Evolutionary conservation across 129 eudicot genomes (phyloP).

Genomic region (Deinandra increscens): DNA sequence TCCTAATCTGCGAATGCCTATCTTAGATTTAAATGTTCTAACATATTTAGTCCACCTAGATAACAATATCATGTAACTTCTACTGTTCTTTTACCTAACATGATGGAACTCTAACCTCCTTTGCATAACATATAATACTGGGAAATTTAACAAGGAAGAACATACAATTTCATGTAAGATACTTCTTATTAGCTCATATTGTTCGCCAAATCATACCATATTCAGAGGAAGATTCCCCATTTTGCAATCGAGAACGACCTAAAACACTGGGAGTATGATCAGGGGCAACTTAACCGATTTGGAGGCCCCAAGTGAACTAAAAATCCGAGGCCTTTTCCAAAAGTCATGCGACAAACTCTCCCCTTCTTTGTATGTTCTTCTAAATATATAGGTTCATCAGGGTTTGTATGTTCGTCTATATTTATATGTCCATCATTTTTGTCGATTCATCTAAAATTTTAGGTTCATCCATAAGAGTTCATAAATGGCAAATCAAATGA

Average conservation of each 20-base stretch:
- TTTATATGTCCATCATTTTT: too few relatives aligned
- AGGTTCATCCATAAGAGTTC: too few relatives aligned
- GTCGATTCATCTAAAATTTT: too few relatives aligned
- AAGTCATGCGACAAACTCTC: too few relatives aligned
- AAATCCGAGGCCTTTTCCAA: too few relatives aligned
- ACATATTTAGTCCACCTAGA: neutral
- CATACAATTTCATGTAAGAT: slow-evolving; percentile 8
- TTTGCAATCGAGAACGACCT: slow-evolving; percentile 59
- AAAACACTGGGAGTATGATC: slow-evolving; percentile 62
- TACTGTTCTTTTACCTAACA: slow-evolving; percentile 24
- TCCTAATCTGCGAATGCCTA: neutral
- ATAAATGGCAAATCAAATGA: too few relatives aligned
- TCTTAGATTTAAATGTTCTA: slow-evolving; percentile 3
- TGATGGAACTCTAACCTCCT: neutral
- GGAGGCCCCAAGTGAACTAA: too few relatives aligned
- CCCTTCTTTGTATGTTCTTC: too few relatives aligned
- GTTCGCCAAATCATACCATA: slow-evolving; percentile 47
- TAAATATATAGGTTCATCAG: too few relatives aligned
- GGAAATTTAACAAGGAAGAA: neutral
- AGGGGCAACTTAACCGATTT: too few relatives aligned
- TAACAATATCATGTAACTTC: neutral
- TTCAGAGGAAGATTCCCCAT: slow-evolving; percentile 67
- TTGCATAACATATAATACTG: neutral
- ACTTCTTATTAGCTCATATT: neutral
- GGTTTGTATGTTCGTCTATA: too few relatives aligned